Percentiles rank a stretch among this genome's conserved stretches.
Evolutionary conservation across 352 stramenopile genomes (phyloP).

Genomic region (Globisporangium nodosum): DNA sequence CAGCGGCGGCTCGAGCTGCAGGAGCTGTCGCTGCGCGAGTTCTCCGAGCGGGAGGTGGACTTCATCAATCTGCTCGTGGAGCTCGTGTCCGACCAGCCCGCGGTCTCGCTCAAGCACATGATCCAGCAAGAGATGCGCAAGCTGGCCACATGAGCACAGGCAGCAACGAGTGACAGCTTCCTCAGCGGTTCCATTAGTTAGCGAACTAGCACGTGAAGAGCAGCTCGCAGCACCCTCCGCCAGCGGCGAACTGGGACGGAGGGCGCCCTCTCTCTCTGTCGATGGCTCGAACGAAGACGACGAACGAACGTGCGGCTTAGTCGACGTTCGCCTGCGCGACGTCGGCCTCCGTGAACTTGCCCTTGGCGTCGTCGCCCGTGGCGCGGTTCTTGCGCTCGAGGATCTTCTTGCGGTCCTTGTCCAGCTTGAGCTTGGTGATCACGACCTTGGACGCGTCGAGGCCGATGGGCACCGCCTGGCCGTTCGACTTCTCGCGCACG

Average conservation of each 20-base stretch:
- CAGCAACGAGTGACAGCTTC: not conserved
- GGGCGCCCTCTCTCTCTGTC: constrained; percentile 32
- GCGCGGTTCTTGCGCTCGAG: constrained; percentile 97
- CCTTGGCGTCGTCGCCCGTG: constrained; percentile 71
- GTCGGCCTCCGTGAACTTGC: constrained; percentile 88
- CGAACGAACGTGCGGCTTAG: constrained; percentile 39
- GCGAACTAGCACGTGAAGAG: not conserved
- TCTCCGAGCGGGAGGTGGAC: constrained; percentile 69
- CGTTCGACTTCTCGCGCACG: constrained; percentile 98
- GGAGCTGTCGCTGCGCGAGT: constrained; percentile 66
- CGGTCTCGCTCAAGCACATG: constrained; percentile 55
- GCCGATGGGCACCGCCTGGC: constrained; percentile 93
- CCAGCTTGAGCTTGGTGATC: constrained; percentile 99
- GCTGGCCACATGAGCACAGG: constrained; percentile 14
- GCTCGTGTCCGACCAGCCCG: constrained; percentile 67
- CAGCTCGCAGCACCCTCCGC: not conserved
- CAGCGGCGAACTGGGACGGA: constrained; percentile 1
- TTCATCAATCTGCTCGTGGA: constrained; percentile 80
- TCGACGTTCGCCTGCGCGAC: constrained; percentile 87
- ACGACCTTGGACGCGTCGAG: constrained; percentile 98
- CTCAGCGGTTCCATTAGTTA: not conserved
- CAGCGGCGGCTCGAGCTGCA: constrained; percentile 65
- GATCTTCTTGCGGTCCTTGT: constrained; percentile 99
- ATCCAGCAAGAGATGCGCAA: constrained; percentile 68
- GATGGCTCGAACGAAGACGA: constrained; percentile 8